Evolutionary conservation across 768 basidiomycete species (phyloP).

Genomic region (Dioszegia aurantiaca): DNA sequence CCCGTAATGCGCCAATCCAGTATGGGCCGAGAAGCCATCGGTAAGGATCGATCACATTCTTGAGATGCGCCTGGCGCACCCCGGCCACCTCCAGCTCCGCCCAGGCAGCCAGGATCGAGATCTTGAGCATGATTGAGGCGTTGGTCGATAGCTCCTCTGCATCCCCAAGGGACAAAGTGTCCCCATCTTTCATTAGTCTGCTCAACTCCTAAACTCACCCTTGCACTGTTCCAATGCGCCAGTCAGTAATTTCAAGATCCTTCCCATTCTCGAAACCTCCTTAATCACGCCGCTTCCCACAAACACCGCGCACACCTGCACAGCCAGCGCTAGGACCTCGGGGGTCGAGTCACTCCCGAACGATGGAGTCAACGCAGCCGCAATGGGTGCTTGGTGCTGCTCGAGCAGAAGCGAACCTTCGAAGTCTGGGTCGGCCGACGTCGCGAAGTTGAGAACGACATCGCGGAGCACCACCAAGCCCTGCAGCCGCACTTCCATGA

Average conservation of each 20-base stretch:
- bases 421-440: conserved; percentile 85
- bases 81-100: conserved; percentile 83
- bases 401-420: conserved; percentile 85
- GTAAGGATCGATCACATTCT: conserved; percentile 78
- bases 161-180: conserved; percentile 80
- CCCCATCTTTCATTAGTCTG: conserved; percentile 61
- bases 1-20: conserved; percentile 84
- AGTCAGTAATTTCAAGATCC: conserved; percentile 84
- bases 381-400: conserved; percentile 97
- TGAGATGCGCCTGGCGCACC: conserved; percentile 68
- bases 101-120: conserved; percentile 92
- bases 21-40: conserved; percentile 68
- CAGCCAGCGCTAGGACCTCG: conserved; percentile 86
- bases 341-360: conserved; percentile 94
- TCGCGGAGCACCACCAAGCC: conserved; percentile 84
- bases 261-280: conserved; percentile 85
- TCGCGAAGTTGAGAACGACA: conserved; percentile 84
- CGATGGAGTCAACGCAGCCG: conserved; percentile 92
- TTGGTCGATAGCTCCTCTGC: conserved; percentile 84
- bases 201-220: conserved; percentile 56
- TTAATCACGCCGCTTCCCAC: conserved; percentile 93
- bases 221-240: conserved; percentile 84
- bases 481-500: conserved; percentile 88
- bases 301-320: conserved; percentile 89
- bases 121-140: conserved; percentile 88